These are phyloP conservation scores for Zymoseptoria brevis DNA, from an alignment of 2,329 filamentous ascomycete species.

Conservation along the genomic window DNA sequence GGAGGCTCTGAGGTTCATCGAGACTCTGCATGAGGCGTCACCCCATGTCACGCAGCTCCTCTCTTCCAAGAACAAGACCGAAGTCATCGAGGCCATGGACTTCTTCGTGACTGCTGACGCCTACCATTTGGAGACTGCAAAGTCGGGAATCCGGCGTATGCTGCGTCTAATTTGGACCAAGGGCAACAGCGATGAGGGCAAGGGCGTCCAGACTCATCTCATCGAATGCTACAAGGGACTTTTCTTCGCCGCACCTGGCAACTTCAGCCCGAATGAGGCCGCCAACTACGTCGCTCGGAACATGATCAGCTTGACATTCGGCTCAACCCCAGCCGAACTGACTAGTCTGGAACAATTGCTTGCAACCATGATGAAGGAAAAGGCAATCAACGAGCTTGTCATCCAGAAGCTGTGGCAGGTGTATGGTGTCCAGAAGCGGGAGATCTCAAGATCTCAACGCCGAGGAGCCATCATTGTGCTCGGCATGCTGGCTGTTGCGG, in stretches of 20 bases:
- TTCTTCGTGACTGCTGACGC: slow-evolving; percentile 94
- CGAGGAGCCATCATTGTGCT: slow-evolving; percentile 92
- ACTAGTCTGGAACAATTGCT: slow-evolving; percentile 92
- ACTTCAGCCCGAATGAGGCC: slow-evolving; percentile 78
- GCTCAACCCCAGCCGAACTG: slow-evolving; percentile 85
- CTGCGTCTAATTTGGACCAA: slow-evolving; percentile 97
- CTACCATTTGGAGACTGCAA: slow-evolving; percentile 91
- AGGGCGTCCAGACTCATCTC: slow-evolving; percentile 90
- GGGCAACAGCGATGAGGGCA: slow-evolving; percentile 97
- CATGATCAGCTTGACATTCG: slow-evolving; percentile 98
- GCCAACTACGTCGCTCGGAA: slow-evolving; percentile 95
- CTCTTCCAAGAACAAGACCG: slow-evolving; percentile 92
- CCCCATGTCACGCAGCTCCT: slow-evolving; percentile 76
- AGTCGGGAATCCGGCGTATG: slow-evolving; percentile 89
- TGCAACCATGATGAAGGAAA: slow-evolving; percentile 94
- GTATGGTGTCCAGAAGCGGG: slow-evolving; percentile 85
- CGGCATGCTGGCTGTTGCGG: slow-evolving; percentile 90
- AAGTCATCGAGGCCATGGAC: slow-evolving; percentile 98
- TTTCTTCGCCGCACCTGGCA: slow-evolving; percentile 90
- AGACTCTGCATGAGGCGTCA: slow-evolving; percentile 78
- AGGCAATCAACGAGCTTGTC: slow-evolving; percentile 76
- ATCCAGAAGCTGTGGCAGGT: slow-evolving; percentile 95
- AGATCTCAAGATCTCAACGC: slow-evolving; percentile 85
- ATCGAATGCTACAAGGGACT: slow-evolving; percentile 95
- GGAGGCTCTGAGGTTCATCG: slow-evolving; percentile 90